phyloP scores from a whole-genome alignment of 1,139 yeast species.

The Geotrichum bryndzae region DNA sequence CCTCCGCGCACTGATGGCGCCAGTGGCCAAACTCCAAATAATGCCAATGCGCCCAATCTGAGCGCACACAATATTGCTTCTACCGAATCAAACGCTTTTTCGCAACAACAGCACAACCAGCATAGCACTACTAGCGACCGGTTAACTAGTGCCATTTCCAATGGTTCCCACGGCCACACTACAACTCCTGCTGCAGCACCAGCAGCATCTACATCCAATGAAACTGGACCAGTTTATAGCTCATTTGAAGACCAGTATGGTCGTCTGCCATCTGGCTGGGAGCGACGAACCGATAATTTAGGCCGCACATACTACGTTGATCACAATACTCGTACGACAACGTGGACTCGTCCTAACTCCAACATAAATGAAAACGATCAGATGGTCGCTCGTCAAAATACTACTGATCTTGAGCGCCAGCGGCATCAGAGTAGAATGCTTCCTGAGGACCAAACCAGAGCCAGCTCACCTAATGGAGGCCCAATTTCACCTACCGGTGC shows the following conservation, averaged over 20 bases:
- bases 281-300: conserved; percentile 91
- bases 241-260: conserved; percentile 97
- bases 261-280: conserved; percentile 97
- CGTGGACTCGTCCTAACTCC: conserved; percentile 93
- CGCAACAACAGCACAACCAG: conserved; percentile 24
- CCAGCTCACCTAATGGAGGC: conserved; percentile 31
- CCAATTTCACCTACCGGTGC: conserved; percentile 18
- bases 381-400: conserved; percentile 43
- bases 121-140: conserved; percentile 18
- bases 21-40: conserved; percentile 17
- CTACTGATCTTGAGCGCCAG: conserved; percentile 81
- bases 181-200: conserved; percentile 22
- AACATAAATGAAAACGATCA: conserved; percentile 39
- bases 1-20: conserved; percentile 14
- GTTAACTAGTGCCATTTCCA: conserved; percentile 16
- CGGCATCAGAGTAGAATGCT: conserved; percentile 87
- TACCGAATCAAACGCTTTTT: conserved; percentile 23
- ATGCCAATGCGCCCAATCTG: conserved; percentile 15
- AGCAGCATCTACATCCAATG: conserved; percentile 22
- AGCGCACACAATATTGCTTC: conserved; percentile 20
- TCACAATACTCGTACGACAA: conserved; percentile 94
- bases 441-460: conserved; percentile 54
- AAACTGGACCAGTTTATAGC: conserved; percentile 31
- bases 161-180: conserved; percentile 15
- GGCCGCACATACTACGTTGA: conserved; percentile 98